A percentile compares a stretch with the other conserved stretches of the same genome.
phyloP scores from a whole-genome alignment of 106 monocot species.

The Dendrobium nobile region DNA sequence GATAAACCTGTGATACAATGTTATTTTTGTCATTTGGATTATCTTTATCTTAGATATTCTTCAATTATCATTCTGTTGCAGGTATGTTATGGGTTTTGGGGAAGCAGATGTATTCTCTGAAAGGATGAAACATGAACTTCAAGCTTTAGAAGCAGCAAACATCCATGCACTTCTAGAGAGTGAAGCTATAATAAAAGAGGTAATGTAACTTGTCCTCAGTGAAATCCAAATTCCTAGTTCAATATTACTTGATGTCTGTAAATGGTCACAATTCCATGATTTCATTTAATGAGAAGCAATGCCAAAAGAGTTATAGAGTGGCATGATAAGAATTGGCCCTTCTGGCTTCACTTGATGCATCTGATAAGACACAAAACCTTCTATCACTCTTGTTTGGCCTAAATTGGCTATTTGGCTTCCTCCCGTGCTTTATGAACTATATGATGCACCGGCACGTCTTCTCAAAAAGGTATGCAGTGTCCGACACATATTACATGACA shows the following conservation, averaged over 20 bases:
- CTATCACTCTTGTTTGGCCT: too few relatives aligned
- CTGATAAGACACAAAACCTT: too few relatives aligned
- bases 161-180: slow-evolving; percentile 88
- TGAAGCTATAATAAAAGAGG: slow-evolving; percentile 86
- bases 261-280: not conserved
- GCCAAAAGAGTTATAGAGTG: not conserved
- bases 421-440: too few relatives aligned
- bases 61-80: slow-evolving; percentile 19
- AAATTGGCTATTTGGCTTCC: too few relatives aligned
- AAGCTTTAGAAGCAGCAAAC: slow-evolving; percentile 92
- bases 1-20: not conserved
- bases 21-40: not conserved
- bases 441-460: too few relatives aligned
- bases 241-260: not conserved
- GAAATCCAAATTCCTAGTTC: not conserved
- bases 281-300: not conserved
- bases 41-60: not conserved
- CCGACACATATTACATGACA: too few relatives aligned
- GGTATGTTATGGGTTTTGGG: slow-evolving; percentile 91
- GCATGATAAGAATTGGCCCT: too few relatives aligned
- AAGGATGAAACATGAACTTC: slow-evolving; percentile 84
- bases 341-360: too few relatives aligned
- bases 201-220: slow-evolving; percentile 17
- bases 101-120: slow-evolving; percentile 99
- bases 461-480: too few relatives aligned